These are phyloP conservation scores for Hyphopichia fennica DNA, from an alignment of 1,139 yeast species.

Conservation along the genomic window DNA sequence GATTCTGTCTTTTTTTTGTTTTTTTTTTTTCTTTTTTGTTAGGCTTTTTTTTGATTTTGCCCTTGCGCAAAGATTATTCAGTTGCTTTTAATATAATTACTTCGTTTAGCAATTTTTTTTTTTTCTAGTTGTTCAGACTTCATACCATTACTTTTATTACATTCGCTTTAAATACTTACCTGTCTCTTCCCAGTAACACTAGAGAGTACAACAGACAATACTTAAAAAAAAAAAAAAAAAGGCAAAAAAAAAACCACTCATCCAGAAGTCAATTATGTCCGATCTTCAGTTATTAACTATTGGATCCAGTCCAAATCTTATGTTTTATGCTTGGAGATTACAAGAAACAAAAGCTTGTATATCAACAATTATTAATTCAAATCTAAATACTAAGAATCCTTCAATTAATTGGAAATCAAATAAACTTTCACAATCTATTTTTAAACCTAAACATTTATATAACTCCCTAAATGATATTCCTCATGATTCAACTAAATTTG, in stretches of 20 bases:
- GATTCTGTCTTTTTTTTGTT: too few relatives aligned
- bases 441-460: constrained; percentile 22
- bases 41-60: too few relatives aligned
- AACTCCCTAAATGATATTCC: constrained; percentile 18
- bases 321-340: constrained; percentile 53
- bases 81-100: too few relatives aligned
- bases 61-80: too few relatives aligned
- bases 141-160: too few relatives aligned
- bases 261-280: too few relatives aligned
- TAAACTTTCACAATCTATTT: constrained; percentile 18
- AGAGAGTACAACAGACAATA: background rate
- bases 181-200: too few relatives aligned
- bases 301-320: constrained; percentile 50
- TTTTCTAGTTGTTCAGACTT: too few relatives aligned
- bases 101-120: too few relatives aligned
- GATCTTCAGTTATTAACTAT: constrained; percentile 30
- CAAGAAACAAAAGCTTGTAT: constrained; percentile 37
- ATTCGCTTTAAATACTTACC: too few relatives aligned
- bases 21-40: too few relatives aligned
- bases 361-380: constrained; percentile 33
- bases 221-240: background rate
- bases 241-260: too few relatives aligned
- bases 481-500: constrained; percentile 21
- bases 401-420: constrained; percentile 10
- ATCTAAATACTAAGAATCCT: constrained; percentile 4